These are phyloP conservation scores for Cercophora newfieldiana DNA, from an alignment of 495 filamentous ascomycete species.

Conservation along the genomic window DNA sequence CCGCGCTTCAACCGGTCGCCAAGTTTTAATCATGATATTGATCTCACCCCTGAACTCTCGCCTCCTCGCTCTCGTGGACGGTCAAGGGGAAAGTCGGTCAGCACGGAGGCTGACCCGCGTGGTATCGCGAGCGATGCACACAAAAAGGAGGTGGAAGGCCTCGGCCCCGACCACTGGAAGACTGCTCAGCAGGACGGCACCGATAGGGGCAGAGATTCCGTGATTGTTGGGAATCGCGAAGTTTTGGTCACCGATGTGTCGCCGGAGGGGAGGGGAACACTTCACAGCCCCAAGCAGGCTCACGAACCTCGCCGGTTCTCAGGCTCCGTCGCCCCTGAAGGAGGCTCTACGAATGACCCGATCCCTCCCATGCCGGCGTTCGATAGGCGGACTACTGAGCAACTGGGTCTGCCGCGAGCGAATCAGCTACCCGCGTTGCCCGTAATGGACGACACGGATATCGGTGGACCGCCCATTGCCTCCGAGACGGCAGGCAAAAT, in stretches of 20 bases:
- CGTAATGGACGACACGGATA: conserved; percentile 73
- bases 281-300: conserved; percentile 49
- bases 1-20: conserved; percentile 34
- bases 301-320: conserved; percentile 27
- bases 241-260: conserved; percentile 61
- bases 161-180: conserved; percentile 70
- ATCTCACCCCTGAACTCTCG: conserved; percentile 64
- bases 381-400: conserved; percentile 50
- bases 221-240: conserved; percentile 62
- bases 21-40: conserved; percentile 85
- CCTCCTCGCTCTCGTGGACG: conserved; percentile 47
- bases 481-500: conserved; percentile 39
- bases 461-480: conserved; percentile 64
- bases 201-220: conserved; percentile 65
- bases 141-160: conserved; percentile 73
- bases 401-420: conserved; percentile 59
- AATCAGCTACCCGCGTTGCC: conserved; percentile 68
- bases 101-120: conserved; percentile 6
- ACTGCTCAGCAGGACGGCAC: conserved; percentile 54
- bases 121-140: conserved; percentile 58
- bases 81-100: conserved; percentile 40
- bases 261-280: conserved; percentile 60
- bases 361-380: conserved; percentile 54
- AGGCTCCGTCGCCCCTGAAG: conserved; percentile 18
- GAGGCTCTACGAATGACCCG: conserved; percentile 38